Conservation (phyloP, 306 rosid species). For the Vigna nakashimae region DNA sequence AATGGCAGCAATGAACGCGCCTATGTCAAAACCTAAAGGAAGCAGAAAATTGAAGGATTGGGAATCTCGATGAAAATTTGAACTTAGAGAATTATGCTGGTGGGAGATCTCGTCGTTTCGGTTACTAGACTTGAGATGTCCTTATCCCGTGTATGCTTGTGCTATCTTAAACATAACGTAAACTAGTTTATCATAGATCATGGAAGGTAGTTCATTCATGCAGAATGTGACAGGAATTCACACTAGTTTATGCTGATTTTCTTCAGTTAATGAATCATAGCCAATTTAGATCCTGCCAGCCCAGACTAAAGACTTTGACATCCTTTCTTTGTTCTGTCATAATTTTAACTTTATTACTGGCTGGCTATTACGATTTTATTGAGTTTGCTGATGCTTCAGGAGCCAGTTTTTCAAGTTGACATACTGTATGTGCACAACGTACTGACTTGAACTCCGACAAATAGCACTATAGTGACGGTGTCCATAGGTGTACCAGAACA, state of each 20-base stretch:
- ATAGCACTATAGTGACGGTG: neutral
- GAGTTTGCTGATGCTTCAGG: slow-evolving; percentile 14
- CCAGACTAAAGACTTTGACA: neutral
- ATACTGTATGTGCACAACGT: neutral
- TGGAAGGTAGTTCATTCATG: slow-evolving; percentile 9
- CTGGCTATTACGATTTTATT: slow-evolving; percentile 1
- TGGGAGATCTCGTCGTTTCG: slow-evolving; percentile 2
- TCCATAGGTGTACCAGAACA: neutral
- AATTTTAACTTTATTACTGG: neutral
- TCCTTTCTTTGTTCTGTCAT: slow-evolving; percentile 8
- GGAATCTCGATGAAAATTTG: slow-evolving; percentile 66
- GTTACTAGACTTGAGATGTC: slow-evolving; percentile 35
- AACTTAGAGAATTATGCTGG: neutral
- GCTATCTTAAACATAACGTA: slow-evolving; percentile 15
- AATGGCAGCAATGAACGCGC: slow-evolving; percentile 92
- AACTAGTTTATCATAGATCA: slow-evolving; percentile 35
- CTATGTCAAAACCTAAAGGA: slow-evolving; percentile 83
- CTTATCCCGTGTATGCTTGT: slow-evolving; percentile 29
- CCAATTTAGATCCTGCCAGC: slow-evolving; percentile 10
- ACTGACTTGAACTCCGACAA: neutral
- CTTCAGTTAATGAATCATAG: neutral
- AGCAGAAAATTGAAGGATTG: slow-evolving; percentile 92
- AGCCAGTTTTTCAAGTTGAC: neutral
- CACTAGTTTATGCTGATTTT: neutral
- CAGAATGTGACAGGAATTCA: slow-evolving; percentile 22